These are phyloP conservation scores for Sergeia podlipaevii DNA, from an alignment of 208 protist species.

Conservation along the genomic window DNA sequence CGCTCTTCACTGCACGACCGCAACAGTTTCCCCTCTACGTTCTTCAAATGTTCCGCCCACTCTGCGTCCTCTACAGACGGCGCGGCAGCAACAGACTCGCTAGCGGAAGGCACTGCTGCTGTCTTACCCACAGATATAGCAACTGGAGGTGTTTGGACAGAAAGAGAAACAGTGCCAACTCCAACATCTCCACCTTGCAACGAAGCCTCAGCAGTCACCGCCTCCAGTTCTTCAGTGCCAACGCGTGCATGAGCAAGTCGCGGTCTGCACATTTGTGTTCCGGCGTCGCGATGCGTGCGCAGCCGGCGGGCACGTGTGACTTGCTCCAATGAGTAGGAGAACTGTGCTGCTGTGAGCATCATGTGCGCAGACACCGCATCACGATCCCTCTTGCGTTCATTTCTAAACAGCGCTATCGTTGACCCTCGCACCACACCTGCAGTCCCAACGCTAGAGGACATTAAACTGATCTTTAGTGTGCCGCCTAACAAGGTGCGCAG, in stretches of 20 bases:
- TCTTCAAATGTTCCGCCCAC: conserved; percentile 41
- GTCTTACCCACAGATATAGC: too few species aligned
- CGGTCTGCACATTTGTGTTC: conserved; percentile 33
- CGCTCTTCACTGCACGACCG: background rate
- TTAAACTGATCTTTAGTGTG: conserved; percentile 31
- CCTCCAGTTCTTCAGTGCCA: conserved; percentile 17
- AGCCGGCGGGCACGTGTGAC: conserved; percentile 11
- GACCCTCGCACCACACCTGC: too few species aligned
- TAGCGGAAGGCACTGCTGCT: too few species aligned
- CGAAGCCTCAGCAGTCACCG: too few species aligned
- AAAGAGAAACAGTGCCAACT: too few species aligned
- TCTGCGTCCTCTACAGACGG: conserved; percentile 14
- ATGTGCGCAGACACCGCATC: conserved; percentile 38
- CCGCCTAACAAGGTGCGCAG: conserved; percentile 17
- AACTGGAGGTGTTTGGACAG: too few species aligned
- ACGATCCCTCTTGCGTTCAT: conserved; percentile 34
- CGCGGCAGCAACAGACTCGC: background rate
- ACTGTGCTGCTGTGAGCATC: conserved; percentile 29
- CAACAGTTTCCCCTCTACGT: conserved; percentile 43
- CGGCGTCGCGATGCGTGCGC: conserved; percentile 9
- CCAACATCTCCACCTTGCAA: too few species aligned
- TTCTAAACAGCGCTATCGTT: conserved; percentile 25
- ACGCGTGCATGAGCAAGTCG: conserved; percentile 21
- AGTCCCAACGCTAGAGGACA: too few species aligned
- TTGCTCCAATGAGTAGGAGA: conserved; percentile 23